Evolutionary conservation across 768 basidiomycete species (phyloP), one percentile per base, ranked within the genome.

Genomic region (Trichaptum fuscoviolaceum): DNA sequence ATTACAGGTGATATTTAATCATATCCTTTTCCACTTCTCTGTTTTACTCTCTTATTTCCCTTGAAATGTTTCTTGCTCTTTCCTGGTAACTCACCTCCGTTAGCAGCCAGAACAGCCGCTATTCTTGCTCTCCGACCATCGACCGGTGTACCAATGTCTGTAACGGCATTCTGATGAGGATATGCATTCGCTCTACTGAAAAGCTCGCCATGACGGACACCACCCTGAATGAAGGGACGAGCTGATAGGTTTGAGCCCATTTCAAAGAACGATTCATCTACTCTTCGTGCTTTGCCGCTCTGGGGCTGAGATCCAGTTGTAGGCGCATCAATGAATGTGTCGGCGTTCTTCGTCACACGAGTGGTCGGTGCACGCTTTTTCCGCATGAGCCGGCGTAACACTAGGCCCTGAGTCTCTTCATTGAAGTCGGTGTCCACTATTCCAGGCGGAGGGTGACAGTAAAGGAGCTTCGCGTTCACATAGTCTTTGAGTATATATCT

Each of bases 401-500:
- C 83, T 24, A 87, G 76, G 60, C 86, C 81, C 65, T 90, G 85
- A 15, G 88, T 90, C 61, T 83, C 80, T 63, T 82, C 74, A 77
- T 99, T 99, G 81, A 96, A 99, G 1, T 79, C 79, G 62, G 85
- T 82, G 34, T 88, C 84, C 1, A 84, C 73, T 3, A 85, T 76
- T 12, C 79, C 86, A 0, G 96, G 94, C n/a, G 96, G 92, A 18
- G 93, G 87, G 69, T 96, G 91, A 70, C 93, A 95, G 75, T 85
- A 98, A 9, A 99, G 82, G 0, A 99, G 82, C 71, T 93, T 95
- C 26, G 92, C 97, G 71, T 91, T 95, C 67, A 99, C 95, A 73
- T 96, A 99, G 78, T 99, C 97, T 76, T 99, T 99, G 62, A 99
- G 83, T 65, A 99, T 82, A 73, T 91, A 90, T 67, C 97, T 87